Base-by-base conservation (phyloP, 768 basidiomycete species). In the Austroboletus festivus region DNA sequence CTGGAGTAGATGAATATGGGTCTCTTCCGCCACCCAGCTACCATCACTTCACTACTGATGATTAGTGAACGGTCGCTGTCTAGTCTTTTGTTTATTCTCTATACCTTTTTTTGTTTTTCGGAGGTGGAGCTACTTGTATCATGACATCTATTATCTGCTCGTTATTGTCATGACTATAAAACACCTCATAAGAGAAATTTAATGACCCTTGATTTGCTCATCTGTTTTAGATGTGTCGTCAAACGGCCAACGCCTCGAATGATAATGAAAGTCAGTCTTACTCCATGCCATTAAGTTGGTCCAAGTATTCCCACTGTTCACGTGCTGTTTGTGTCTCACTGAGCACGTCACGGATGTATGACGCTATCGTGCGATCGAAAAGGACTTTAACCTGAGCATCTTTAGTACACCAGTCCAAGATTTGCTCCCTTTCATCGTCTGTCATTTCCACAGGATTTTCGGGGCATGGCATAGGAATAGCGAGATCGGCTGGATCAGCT, bases 21-120 rank as follows among this genome's bases (percentile, higher is more conserved):
- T 50, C 48, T 13, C 31, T 50, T 30, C 46, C 56, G 1, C 56
- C 56, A 8, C 56, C 54, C 8, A 58, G 54, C 9, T 56, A 53
- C 37, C 12, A 56, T 20, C 46, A 56, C 22, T 21, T 22, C 12
- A 31, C 44, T 5, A 13, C 30, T 10, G 31, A 41, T n/a, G 33
- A 37, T 16, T 42, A 38, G 28, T 15, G 8, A 33, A 13, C 12
- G 19, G 16, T 35, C 4, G 35, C 13, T 18, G 3, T 31, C 24
- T 22, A 11, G 3, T 41, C 23, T 19, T 35, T 37, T 19, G 7
- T 37, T 18, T 37, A 5, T 13, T 34, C 16, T 34, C 5, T 15
- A 5, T 34, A 5, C 16, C 5, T 34, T 34, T 34, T n/a, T 20
- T 28, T 28, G 26, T 28, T 28, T 28, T 11, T 11, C 5, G 26